phyloP scores from a whole-genome alignment of 2,329 filamentous ascomycete genomes.

The Colletotrichum theobromicola region DNA sequence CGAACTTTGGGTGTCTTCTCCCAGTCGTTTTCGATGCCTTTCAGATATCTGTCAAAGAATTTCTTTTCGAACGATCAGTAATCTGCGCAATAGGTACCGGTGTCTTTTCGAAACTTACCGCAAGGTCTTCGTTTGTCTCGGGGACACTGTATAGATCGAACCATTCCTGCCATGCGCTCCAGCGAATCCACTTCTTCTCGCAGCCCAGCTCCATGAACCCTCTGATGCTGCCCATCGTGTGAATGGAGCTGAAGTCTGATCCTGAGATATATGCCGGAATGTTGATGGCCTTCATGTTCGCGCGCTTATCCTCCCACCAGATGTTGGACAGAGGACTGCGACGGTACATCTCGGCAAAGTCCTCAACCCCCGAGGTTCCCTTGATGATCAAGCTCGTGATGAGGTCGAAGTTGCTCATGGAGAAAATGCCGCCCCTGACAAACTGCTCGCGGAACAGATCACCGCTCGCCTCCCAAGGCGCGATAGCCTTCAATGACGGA shows the following conservation, averaged over 20 bases:
- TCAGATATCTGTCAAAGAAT: slow-evolving; percentile 46
- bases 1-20: slow-evolving; percentile 50
- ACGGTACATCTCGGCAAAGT: slow-evolving; percentile 46
- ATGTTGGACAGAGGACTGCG: slow-evolving; percentile 35
- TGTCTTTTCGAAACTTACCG: not conserved
- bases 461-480: slow-evolving; percentile 47
- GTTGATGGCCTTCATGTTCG: slow-evolving; percentile 38
- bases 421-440: slow-evolving; percentile 44
- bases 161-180: slow-evolving; percentile 47
- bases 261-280: slow-evolving; percentile 39
- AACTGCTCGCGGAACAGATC: slow-evolving; percentile 54
- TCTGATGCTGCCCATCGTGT: slow-evolving; percentile 30
- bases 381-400: slow-evolving; percentile 42
- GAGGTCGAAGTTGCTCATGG: slow-evolving; percentile 46
- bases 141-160: slow-evolving; percentile 43
- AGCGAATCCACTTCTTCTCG: slow-evolving; percentile 46
- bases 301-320: slow-evolving; percentile 43
- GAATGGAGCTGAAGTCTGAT: slow-evolving; percentile 30
- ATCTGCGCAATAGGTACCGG: fast-evolving
- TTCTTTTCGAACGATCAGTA: not conserved
- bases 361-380: slow-evolving; percentile 38
- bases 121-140: slow-evolving; percentile 39
- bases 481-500: slow-evolving; percentile 26
- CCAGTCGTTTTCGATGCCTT: slow-evolving; percentile 48
- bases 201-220: slow-evolving; percentile 33